A percentile compares a stretch with the other conserved stretches of the same genome.
phyloP scores from a whole-genome alignment of 306 rosid species.

The Cucurbita maxima region DNA sequence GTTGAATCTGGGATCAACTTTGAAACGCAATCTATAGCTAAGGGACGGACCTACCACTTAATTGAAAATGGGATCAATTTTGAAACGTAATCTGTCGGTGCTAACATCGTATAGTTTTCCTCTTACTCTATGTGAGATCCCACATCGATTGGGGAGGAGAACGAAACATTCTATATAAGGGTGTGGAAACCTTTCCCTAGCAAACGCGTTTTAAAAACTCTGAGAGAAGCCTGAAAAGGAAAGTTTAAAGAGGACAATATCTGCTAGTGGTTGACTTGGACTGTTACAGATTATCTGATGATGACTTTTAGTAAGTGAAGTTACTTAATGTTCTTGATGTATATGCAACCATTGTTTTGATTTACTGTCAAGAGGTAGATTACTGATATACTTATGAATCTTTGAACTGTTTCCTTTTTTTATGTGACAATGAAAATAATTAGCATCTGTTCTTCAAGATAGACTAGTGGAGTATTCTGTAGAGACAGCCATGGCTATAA shows the following conservation, averaged over 20 bases:
- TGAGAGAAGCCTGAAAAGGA: no score
- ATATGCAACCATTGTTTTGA: background rate
- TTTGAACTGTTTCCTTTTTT: background rate
- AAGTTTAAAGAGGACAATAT: no score
- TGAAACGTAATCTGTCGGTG: background rate
- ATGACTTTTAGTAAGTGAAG: background rate
- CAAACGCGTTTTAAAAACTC: no score
- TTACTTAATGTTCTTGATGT: background rate
- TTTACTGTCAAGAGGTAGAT: background rate
- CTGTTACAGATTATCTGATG: background rate
- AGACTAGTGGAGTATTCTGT: conserved; percentile 47
- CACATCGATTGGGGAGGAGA: no score
- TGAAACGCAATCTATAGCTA: background rate
- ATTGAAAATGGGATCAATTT: no score
- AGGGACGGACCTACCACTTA: no score
- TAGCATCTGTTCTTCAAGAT: conserved; percentile 3
- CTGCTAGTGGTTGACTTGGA: no score
- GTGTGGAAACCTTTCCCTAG: no score
- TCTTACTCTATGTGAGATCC: background rate
- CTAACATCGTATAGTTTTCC: background rate
- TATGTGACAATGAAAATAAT: background rate
- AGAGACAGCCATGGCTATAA: conserved; percentile 46
- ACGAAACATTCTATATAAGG: no score
- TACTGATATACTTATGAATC: background rate
- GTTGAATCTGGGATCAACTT: background rate